These are phyloP conservation scores for Lasiodiplodia hormozganensis DNA, from an alignment of 2,329 filamentous ascomycete genomes.

Conservation along the genomic window DNA sequence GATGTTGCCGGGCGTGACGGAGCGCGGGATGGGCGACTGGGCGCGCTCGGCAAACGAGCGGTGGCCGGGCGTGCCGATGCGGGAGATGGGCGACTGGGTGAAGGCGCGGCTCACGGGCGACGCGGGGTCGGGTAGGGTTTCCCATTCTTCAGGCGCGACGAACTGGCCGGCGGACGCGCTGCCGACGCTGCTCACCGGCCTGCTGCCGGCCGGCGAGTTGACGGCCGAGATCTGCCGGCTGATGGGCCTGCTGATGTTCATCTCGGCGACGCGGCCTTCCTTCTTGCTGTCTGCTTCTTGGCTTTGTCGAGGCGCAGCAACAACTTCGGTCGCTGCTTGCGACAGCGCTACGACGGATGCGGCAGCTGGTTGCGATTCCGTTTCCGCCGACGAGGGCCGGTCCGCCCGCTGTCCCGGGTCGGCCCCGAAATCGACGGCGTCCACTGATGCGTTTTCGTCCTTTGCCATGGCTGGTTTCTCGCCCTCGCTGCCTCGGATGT, in stretches of 20 bases:
- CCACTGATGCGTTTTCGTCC: neutral
- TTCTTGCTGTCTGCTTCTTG: constrained; percentile 3
- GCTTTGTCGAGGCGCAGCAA: neutral
- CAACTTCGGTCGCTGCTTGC: neutral
- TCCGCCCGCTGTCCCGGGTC: neutral
- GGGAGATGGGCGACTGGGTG: constrained; percentile 17
- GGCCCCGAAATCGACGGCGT: constrained; percentile 10
- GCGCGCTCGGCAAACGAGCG: constrained; percentile 13
- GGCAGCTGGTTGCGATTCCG: neutral
- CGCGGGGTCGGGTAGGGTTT: constrained; percentile 14
- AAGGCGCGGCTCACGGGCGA: constrained; percentile 13
- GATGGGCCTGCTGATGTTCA: constrained; percentile 20
- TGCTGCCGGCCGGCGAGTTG: constrained; percentile 12
- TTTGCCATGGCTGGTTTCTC: neutral
- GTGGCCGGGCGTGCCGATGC: constrained; percentile 5
- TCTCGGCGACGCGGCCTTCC: neutral
- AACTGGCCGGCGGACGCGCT: constrained; percentile 12
- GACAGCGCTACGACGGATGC: neutral
- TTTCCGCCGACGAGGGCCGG: neutral
- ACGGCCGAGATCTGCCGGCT: constrained; percentile 13
- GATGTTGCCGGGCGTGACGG: constrained; percentile 10
- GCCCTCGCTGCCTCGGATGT: neutral
- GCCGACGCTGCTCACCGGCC: constrained; percentile 22
- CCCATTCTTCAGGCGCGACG: constrained; percentile 26
- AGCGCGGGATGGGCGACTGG: constrained; percentile 11